A percentile compares a stretch with the other conserved stretches of the same genome.
phyloP scores from a whole-genome alignment of 208 protist genomes.

The Crithidia mellificae region DNA sequence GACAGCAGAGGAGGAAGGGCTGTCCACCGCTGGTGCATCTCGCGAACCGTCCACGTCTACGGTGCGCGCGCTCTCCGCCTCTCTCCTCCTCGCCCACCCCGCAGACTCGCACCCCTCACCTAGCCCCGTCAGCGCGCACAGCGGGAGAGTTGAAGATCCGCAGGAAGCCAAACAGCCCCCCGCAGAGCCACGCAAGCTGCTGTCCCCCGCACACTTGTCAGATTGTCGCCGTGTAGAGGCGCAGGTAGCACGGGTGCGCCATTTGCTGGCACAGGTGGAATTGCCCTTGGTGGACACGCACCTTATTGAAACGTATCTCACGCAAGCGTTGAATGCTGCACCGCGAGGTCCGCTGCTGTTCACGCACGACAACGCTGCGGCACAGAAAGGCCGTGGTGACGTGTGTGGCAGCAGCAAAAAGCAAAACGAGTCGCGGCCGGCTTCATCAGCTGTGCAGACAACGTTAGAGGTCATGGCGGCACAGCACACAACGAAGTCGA shows the following conservation, averaged over 20 bases:
- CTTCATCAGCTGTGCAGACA: neutral
- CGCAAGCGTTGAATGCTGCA: neutral
- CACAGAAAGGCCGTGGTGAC: neutral
- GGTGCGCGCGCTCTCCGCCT: neutral
- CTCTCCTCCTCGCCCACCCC: neutral
- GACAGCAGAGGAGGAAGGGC: no score
- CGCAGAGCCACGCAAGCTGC: neutral
- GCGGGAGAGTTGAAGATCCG: neutral
- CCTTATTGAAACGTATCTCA: constrained; percentile 7
- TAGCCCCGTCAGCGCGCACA: no score
- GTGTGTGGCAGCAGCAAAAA: neutral
- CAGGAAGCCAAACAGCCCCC: neutral
- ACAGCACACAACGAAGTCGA: no score
- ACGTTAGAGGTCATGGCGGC: no score
- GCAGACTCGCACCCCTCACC: neutral
- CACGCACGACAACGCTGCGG: neutral
- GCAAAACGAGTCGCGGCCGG: neutral
- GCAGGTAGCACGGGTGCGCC: constrained; percentile 2
- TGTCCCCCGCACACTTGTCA: neutral
- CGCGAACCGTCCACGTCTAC: neutral
- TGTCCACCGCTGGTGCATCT: neutral
- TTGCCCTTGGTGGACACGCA: constrained; percentile 19
- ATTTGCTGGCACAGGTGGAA: constrained; percentile 18
- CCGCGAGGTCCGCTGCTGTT: neutral
- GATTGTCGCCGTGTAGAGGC: neutral